Evolutionary conservation across 1,284 basidiomycete species (phyloP), one percentile per base, ranked within the genome.

Genomic region (Somion occarium): DNA sequence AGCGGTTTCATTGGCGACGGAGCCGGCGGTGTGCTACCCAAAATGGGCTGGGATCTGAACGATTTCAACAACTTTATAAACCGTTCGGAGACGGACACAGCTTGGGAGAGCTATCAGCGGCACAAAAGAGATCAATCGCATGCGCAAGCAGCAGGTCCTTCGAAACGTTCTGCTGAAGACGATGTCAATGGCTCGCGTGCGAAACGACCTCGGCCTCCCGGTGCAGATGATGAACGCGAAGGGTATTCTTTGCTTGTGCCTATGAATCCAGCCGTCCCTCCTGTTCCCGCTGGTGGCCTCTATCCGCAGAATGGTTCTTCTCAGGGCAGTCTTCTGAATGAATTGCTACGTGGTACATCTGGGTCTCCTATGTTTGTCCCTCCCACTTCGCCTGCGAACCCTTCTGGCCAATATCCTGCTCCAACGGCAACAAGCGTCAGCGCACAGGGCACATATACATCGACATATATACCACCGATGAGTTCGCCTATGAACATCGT

Each of bases 81-180:
- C 68, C 83, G 84, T 60, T 82, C 88, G 1, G 92, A 95, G 69
- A 93, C 91, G 0, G 92, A 95, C 64, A 93, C 91, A 1, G 92
- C 91, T 24, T 92, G 87, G 76, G 91, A 94, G 63, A 87, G 90
- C 44, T 93, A 88, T 61, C 82, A 91, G 55, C 69, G 79, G 26
- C 79, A 87, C 56, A 90, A 85, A 52, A 65, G 65, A 30, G 67
- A 69, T 18, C 55, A 56, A 25, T 56, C 56, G 4, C 44, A 54
- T 41, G 27, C 34, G n/a, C 34, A 54, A 11, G 45, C 56, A 5
- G 44, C 62, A 13, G 61, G 56, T 3, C 51, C 61, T 22, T 54
- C 61, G 5, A 78, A 74, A 51, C 73, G 76, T 2, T 43, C 70
- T 0, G 63, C 68, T 0, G 85, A 86, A n/a, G 80, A 80, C 25